A percentile compares a stretch with the other conserved stretches of the same genome.
Conservation (phyloP, 139 green algal species). For the Astrephomene gubernaculifera region DNA sequence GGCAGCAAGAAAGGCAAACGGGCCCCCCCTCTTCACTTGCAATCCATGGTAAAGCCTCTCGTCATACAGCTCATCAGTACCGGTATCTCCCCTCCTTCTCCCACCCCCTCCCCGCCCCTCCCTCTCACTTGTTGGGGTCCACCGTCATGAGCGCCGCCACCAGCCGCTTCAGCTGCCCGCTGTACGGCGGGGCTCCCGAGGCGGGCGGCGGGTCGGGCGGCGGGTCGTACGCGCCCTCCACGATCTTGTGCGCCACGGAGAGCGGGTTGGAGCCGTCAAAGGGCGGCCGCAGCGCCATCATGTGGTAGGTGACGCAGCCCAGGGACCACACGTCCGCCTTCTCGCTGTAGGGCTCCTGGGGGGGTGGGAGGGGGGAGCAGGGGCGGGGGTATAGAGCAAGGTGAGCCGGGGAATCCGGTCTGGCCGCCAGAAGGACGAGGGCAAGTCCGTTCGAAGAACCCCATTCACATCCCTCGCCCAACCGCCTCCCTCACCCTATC, state of each 20-base stretch:
- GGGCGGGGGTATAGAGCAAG: neutral
- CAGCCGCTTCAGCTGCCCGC: slow-evolving; percentile 54
- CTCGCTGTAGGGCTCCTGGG: slow-evolving; percentile 66
- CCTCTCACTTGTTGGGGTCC: slow-evolving; percentile 55
- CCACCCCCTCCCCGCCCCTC: too few species aligned
- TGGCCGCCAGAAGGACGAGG: neutral
- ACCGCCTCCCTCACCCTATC: neutral
- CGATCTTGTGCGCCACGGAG: slow-evolving; percentile 60
- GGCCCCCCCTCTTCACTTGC: too few species aligned
- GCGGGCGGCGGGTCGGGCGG: slow-evolving; percentile 26
- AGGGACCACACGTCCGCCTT: slow-evolving; percentile 70
- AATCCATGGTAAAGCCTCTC: too few species aligned
- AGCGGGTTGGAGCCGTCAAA: slow-evolving; percentile 69
- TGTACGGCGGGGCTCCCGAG: slow-evolving; percentile 45
- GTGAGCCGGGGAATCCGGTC: neutral
- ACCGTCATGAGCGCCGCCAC: slow-evolving; percentile 53
- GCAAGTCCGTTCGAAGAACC: neutral
- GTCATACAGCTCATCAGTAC: neutral
- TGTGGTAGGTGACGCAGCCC: slow-evolving; percentile 66
- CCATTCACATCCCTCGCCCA: neutral
- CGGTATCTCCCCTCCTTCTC: neutral
- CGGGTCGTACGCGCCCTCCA: slow-evolving; percentile 57
- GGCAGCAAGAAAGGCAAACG: too few species aligned
- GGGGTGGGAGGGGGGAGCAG: neutral
- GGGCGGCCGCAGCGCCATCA: slow-evolving; percentile 59